Evolutionary conservation across 768 basidiomycete species (phyloP).

Genomic region (Russula compacta): DNA sequence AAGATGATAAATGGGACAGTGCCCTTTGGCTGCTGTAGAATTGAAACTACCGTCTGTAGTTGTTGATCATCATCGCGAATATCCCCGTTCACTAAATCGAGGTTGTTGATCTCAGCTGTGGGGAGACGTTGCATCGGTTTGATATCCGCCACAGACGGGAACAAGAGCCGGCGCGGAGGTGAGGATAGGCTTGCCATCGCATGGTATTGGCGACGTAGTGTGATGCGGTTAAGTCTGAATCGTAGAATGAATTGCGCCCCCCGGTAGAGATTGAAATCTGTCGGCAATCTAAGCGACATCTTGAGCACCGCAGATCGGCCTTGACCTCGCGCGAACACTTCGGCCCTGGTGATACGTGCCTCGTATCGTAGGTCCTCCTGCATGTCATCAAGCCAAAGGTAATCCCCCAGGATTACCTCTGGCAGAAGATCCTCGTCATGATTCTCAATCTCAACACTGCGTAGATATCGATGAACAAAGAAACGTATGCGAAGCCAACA

Average conservation of each 20-base stretch:
- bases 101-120: background rate
- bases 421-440: conserved; percentile 9
- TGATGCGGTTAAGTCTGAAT: conserved; percentile 46
- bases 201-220: conserved; percentile 50
- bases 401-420: conserved; percentile 6
- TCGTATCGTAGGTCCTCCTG: conserved; percentile 10
- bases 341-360: background rate
- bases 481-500: background rate
- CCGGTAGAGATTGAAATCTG: conserved; percentile 33
- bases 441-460: conserved; percentile 6
- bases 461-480: background rate
- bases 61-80: conserved; percentile 41
- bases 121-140: conserved; percentile 12
- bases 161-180: conserved; percentile 39
- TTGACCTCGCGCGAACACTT: background rate
- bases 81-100: conserved; percentile 33
- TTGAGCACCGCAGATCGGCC: conserved; percentile 27
- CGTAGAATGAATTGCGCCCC: conserved; percentile 40
- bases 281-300: conserved; percentile 42
- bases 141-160: conserved; percentile 34
- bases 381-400: conserved; percentile 9
- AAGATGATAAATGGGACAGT: conserved; percentile 50
- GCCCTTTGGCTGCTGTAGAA: conserved; percentile 36
- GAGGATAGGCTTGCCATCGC: conserved; percentile 39
- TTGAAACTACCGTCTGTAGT: conserved; percentile 39